phyloP scores from a whole-genome alignment of 371 early-diverging fungal species.

The Mucor lusitanicus region DNA sequence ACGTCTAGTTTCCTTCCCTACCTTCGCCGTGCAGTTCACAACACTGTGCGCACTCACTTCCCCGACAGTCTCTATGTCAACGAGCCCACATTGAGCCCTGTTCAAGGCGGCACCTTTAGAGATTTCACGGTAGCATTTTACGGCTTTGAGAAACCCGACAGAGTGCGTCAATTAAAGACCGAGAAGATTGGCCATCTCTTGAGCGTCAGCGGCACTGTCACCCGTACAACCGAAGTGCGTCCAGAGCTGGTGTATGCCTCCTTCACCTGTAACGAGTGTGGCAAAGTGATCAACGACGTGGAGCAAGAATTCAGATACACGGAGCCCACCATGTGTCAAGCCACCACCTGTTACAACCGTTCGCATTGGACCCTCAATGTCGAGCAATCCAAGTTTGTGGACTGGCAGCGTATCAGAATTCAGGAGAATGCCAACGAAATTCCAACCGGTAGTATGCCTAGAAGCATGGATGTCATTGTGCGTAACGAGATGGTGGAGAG shows the following conservation, averaged over 20 bases:
- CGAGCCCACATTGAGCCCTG: constrained; percentile 27
- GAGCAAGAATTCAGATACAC: constrained; percentile 98
- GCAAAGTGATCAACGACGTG: constrained; percentile 79
- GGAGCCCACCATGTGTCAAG: constrained; percentile 95
- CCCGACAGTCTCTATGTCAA: constrained; percentile 63
- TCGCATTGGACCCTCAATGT: constrained; percentile 81
- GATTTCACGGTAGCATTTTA: constrained; percentile 82
- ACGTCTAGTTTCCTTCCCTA: constrained; percentile 77
- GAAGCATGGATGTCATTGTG: constrained; percentile 97
- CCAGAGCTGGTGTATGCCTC: constrained; percentile 96
- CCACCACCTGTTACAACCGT: constrained; percentile 88
- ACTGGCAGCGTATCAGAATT: constrained; percentile 98
- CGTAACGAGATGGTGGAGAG: constrained; percentile 95
- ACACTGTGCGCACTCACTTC: constrained; percentile 67
- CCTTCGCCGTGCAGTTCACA: constrained; percentile 83
- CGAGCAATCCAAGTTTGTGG: constrained; percentile 90
- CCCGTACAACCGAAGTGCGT: constrained; percentile 97
- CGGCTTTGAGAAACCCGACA: constrained; percentile 61
- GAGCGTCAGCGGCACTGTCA: constrained; percentile 95
- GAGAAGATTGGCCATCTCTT: constrained; percentile 87
- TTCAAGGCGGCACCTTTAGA: constrained; percentile 38
- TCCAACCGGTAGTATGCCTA: constrained; percentile 97
- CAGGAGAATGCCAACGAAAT: constrained; percentile 99
- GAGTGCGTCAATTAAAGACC: constrained; percentile 89
- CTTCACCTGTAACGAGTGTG: constrained; percentile 94